phyloP scores from a whole-genome alignment of 768 basidiomycete genomes.

The Agaricus subrufescens region DNA sequence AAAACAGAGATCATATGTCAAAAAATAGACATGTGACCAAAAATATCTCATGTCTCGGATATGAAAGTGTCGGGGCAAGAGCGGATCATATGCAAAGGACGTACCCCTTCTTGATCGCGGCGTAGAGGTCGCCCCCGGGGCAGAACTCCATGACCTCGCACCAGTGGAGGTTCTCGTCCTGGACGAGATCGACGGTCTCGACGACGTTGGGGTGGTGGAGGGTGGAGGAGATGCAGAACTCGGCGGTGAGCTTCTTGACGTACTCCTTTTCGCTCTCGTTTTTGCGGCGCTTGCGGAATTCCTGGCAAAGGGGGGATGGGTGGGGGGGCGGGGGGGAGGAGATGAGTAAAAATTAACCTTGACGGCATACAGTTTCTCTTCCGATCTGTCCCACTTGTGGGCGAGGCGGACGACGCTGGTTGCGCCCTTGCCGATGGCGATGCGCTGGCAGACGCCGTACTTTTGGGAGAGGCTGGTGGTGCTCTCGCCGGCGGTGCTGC shows the following conservation, averaged over 20 bases:
- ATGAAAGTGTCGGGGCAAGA: background rate
- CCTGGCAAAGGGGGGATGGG: slow-evolving; percentile 41
- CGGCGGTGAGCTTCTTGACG: slow-evolving; percentile 98
- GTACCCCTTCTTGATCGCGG: slow-evolving; percentile 94
- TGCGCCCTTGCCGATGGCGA: slow-evolving; percentile 97
- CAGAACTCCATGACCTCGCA: slow-evolving; percentile 99
- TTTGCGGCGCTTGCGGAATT: slow-evolving; percentile 97
- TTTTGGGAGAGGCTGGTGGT: slow-evolving; percentile 63
- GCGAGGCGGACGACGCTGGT: slow-evolving; percentile 94
- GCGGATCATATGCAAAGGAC: slow-evolving; percentile 13
- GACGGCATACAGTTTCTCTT: slow-evolving; percentile 97
- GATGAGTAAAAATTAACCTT: slow-evolving; percentile 52
- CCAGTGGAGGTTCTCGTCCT: slow-evolving; percentile 95
- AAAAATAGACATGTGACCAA: background rate
- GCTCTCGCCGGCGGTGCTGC: slow-evolving; percentile 41
- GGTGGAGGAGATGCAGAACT: slow-evolving; percentile 98
- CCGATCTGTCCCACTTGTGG: slow-evolving; percentile 96
- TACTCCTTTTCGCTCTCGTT: slow-evolving; percentile 99
- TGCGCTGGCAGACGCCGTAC: slow-evolving; percentile 95
- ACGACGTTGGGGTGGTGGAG: slow-evolving; percentile 92
- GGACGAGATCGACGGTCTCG: slow-evolving; percentile 98
- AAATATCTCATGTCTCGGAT: slow-evolving; percentile 7
- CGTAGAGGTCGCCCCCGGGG: slow-evolving; percentile 96
- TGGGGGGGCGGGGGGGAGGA: background rate
- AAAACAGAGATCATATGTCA: slow-evolving; percentile 3